These are phyloP conservation scores for Candida coquimbonensis DNA, from an alignment of 805 yeast genomes.

Conservation along the genomic window DNA sequence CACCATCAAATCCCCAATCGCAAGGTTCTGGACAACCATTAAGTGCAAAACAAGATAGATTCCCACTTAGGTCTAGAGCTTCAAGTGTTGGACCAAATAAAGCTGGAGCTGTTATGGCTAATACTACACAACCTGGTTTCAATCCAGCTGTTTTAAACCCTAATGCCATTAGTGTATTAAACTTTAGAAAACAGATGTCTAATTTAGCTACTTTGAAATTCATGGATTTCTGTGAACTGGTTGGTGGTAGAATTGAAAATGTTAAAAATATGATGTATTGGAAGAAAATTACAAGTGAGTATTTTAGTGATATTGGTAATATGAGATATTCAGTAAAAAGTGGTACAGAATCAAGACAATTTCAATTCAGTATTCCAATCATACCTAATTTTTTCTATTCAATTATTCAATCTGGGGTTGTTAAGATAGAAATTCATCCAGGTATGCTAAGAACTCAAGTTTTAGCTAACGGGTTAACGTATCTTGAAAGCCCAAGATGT, in stretches of 20 bases:
- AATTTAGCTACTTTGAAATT: conserved; percentile 45
- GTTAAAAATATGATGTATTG: conserved; percentile 41
- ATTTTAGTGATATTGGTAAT: conserved; percentile 45
- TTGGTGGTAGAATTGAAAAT: conserved; percentile 37
- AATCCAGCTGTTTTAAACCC: conserved; percentile 1
- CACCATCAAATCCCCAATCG: conserved; percentile 1
- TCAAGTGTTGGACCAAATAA: not conserved
- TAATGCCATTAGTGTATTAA: conserved; percentile 14
- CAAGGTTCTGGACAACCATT: not conserved
- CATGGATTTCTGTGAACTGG: conserved; percentile 41
- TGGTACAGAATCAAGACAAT: conserved; percentile 43
- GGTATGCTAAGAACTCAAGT: conserved; percentile 44
- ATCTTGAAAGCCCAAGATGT: conserved; percentile 46
- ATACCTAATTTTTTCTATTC: conserved; percentile 58
- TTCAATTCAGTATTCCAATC: conserved; percentile 56
- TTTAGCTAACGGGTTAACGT: conserved; percentile 45
- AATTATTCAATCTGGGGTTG: conserved; percentile 44
- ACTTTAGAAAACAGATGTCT: conserved; percentile 34
- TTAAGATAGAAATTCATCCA: conserved; percentile 44
- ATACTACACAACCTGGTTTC: not conserved
- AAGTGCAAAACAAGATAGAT: not conserved
- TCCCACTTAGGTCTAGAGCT: not conserved
- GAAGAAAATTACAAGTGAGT: conserved; percentile 41
- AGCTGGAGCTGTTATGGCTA: not conserved
- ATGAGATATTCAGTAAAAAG: conserved; percentile 40